Conservation (phyloP, 2,329 filamentous ascomycete genomes). For the Penicillium sp. region DNA sequence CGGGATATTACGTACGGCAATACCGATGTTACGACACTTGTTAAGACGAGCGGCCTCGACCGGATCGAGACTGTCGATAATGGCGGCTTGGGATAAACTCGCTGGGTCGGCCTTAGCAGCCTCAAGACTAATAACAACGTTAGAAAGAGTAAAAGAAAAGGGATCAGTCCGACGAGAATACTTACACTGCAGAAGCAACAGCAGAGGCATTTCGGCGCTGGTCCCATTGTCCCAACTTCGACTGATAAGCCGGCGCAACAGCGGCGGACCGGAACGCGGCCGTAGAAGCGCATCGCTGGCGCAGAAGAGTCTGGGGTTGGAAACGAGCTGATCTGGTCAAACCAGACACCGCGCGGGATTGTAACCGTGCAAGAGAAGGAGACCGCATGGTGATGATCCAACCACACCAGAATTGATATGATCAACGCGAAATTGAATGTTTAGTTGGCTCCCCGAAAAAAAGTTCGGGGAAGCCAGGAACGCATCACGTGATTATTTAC, state of each 20-base stretch:
- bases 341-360: conserved; percentile 40
- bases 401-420: conserved; percentile 30
- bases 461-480: conserved; percentile 42
- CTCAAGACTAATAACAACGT: conserved; percentile 48
- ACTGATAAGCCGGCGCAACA: conserved; percentile 36
- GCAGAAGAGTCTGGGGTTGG: conserved; percentile 37
- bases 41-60: conserved; percentile 76
- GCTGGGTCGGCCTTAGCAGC: conserved; percentile 59
- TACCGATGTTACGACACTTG: conserved; percentile 92
- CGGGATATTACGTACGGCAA: conserved; percentile 66
- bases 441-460: conserved; percentile 34
- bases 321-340: conserved; percentile 38
- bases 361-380: conserved; percentile 43
- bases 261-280: conserved; percentile 37
- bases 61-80: conserved; percentile 77
- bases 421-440: conserved; percentile 25
- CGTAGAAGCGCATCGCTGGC: conserved; percentile 42
- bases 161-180: not conserved
- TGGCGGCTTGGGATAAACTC: conserved; percentile 60
- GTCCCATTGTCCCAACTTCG: conserved; percentile 42
- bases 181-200: conserved; percentile 48
- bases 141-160: not conserved
- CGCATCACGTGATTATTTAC: conserved; percentile 32
- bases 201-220: conserved; percentile 46
- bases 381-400: conserved; percentile 41